These are phyloP conservation scores for Russula lepida DNA, from an alignment of 768 basidiomycete genomes.

Conservation along the genomic window DNA sequence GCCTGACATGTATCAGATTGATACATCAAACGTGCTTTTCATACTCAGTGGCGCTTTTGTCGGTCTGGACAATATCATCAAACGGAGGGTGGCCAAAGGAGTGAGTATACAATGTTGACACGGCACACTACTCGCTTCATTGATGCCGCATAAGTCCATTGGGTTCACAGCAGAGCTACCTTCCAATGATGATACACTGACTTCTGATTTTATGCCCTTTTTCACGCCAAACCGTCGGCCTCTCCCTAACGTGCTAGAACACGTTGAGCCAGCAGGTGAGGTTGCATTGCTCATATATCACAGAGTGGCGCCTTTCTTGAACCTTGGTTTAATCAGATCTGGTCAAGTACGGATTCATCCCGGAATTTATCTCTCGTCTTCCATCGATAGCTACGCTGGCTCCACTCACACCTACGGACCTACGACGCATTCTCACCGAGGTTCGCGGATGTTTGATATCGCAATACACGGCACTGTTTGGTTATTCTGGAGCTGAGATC, in stretches of 20 bases:
- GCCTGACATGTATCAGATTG: slow-evolving; percentile 65
- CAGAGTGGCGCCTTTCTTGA: not conserved
- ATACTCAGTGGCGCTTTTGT: slow-evolving; percentile 94
- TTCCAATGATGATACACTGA: slow-evolving; percentile 32
- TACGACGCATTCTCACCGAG: slow-evolving; percentile 85
- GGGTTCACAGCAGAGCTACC: slow-evolving; percentile 64
- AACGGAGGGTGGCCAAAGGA: slow-evolving; percentile 72
- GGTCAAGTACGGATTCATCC: slow-evolving; percentile 88
- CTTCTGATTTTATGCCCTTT: slow-evolving; percentile 46
- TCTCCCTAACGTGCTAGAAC: slow-evolving; percentile 49
- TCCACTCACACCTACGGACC: slow-evolving; percentile 69
- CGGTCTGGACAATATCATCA: slow-evolving; percentile 77
- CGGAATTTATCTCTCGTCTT: slow-evolving; percentile 91
- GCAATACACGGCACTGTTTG: slow-evolving; percentile 81
- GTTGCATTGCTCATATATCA: not conserved
- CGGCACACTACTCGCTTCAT: not conserved
- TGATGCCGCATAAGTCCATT: slow-evolving; percentile 54
- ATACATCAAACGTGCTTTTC: slow-evolving; percentile 91
- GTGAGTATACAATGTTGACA: slow-evolving; percentile 38
- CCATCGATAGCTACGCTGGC: slow-evolving; percentile 83
- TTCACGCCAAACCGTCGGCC: slow-evolving; percentile 66
- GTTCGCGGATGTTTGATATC: slow-evolving; percentile 87
- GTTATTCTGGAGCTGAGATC: slow-evolving; percentile 77
- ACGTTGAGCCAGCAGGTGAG: slow-evolving; percentile 63
- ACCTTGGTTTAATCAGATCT: slow-evolving; percentile 44